phyloP scores from a whole-genome alignment of 306 rosid species.

The Cicer judaicum region DNA sequence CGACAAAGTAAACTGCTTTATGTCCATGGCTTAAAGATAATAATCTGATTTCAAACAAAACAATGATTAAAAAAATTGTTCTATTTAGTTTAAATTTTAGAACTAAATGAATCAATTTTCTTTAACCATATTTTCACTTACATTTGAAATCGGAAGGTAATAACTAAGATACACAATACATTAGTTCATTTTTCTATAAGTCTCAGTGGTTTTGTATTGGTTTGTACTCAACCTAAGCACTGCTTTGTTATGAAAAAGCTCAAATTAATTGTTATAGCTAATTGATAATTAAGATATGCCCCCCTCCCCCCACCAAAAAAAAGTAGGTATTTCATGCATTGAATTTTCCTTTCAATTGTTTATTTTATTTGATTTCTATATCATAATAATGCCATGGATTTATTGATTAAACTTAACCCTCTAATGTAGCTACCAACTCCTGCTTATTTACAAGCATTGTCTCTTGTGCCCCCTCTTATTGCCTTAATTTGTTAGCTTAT shows the following conservation, averaged over 20 bases:
- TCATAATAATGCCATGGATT: background rate
- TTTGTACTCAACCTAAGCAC: background rate
- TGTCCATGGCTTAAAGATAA: background rate
- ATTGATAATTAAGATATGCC: constrained; percentile 45
- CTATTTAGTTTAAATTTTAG: too few species aligned
- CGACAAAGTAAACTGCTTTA: background rate
- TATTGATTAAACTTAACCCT: background rate
- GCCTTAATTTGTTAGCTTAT: constrained; percentile 34
- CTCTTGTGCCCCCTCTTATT: constrained; percentile 1
- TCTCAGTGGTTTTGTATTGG: background rate
- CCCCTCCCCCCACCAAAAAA: too few species aligned
- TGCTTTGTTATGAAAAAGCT: constrained; percentile 4
- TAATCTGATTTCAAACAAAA: too few species aligned
- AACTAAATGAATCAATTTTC: too few species aligned
- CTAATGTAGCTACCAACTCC: background rate
- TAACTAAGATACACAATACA: background rate
- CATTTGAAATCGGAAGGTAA: too few species aligned
- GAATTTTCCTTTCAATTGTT: too few species aligned
- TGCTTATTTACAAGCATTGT: background rate
- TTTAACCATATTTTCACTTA: too few species aligned
- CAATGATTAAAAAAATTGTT: too few species aligned
- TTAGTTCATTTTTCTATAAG: constrained; percentile 8
- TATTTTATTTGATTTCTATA: too few species aligned
- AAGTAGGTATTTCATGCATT: background rate
- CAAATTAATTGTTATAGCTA: constrained; percentile 41